A percentile compares a stretch with the other conserved stretches of the same genome.
These are phyloP conservation scores for Moringa oleifera DNA, from an alignment of 345 rosid genomes.

Conservation along the genomic window DNA sequence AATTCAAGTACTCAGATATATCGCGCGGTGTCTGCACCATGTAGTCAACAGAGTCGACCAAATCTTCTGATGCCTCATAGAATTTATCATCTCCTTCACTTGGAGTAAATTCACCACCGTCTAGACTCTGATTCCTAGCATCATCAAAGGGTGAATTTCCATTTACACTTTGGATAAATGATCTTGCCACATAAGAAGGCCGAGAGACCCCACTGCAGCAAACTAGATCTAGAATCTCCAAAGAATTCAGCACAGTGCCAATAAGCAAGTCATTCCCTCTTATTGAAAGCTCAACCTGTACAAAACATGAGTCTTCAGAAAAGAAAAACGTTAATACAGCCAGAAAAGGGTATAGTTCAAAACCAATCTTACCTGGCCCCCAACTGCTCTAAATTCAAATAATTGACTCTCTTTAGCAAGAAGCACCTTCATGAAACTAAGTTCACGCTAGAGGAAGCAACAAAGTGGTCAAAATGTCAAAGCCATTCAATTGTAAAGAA, in stretches of 20 bases:
- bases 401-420: constrained; percentile 68
- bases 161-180: constrained; percentile 60
- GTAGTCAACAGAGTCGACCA: constrained; percentile 50
- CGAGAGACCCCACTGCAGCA: constrained; percentile 37
- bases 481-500: constrained; percentile 15
- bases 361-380: constrained; percentile 71
- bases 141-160: constrained; percentile 34
- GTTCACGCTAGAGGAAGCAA: constrained; percentile 43
- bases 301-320: constrained; percentile 15
- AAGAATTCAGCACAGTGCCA: constrained; percentile 77
- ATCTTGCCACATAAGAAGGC: constrained; percentile 79
- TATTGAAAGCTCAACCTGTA: constrained; percentile 82
- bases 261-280: constrained; percentile 76
- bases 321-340: constrained; percentile 17
- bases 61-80: constrained; percentile 87
- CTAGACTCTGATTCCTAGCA: constrained; percentile 30
- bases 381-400: constrained; percentile 85
- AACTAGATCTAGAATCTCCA: constrained; percentile 96
- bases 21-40: constrained; percentile 22
- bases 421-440: constrained; percentile 61
- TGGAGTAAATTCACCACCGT: constrained; percentile 29
- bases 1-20: constrained; percentile 19
- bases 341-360: constrained; percentile 6
- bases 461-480: constrained; percentile 25
- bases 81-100: constrained; percentile 89